Conservation (phyloP, 2,329 filamentous ascomycete species). For the Penicillium digitatum region DNA sequence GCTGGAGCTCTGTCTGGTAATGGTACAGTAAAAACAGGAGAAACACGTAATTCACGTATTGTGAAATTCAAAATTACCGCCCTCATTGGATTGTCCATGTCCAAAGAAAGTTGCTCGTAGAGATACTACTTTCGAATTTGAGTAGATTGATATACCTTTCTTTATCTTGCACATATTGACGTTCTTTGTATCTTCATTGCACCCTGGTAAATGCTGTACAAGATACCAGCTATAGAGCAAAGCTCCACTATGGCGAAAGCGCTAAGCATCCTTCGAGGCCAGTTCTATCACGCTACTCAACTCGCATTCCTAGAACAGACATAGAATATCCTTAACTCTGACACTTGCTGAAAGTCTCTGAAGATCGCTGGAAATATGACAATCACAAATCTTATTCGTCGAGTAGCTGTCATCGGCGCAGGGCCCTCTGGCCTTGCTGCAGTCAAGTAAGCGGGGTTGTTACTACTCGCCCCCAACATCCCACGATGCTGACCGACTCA, state of each 20-base stretch:
- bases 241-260: slow-evolving; percentile 22
- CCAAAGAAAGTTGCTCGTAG: not conserved
- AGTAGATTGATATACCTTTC: not conserved
- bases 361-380: slow-evolving; percentile 15
- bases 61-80: not conserved
- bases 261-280: not conserved
- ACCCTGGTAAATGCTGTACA: not conserved
- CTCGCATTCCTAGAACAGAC: not conserved
- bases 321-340: not conserved
- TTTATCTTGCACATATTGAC: not conserved
- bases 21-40: not conserved
- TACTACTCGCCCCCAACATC: not conserved
- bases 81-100: not conserved
- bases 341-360: no score
- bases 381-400: slow-evolving; percentile 25
- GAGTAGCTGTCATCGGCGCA: slow-evolving; percentile 74
- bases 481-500: slow-evolving; percentile 29
- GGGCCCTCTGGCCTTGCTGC: slow-evolving; percentile 74
- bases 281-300: not conserved
- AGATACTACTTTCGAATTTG: not conserved
- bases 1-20: not conserved
- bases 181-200: not conserved
- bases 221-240: not conserved
- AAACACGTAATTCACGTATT: not conserved
- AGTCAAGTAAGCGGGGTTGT: slow-evolving; percentile 55